Evolutionary conservation across 2,329 filamentous ascomycete species (phyloP).

Genomic region (Penicillium sp.): DNA sequence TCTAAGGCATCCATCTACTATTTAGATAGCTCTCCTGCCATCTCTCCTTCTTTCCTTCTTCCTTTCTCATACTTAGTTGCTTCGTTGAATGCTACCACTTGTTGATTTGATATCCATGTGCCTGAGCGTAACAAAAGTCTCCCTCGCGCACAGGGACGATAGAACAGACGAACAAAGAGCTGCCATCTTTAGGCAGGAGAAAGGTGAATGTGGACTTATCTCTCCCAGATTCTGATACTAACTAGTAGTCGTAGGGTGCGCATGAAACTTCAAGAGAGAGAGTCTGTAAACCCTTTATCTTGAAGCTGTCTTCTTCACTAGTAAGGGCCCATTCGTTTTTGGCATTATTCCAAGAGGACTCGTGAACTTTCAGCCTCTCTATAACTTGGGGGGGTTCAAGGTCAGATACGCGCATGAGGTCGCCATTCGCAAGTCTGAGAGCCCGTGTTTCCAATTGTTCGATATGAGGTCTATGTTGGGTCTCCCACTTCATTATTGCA

Average conservation of each 20-base stretch:
- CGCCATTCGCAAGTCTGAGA: neutral
- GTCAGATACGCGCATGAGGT: neutral
- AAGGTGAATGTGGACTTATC: conserved; percentile 3
- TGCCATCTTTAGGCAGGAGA: neutral
- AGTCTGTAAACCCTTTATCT: neutral
- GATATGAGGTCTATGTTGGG: conserved; percentile 12
- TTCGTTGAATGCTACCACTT: too few species aligned
- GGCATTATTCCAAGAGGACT: conserved; percentile 13
- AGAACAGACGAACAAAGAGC: neutral
- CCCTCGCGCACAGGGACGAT: conserved; percentile 1
- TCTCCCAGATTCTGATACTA: neutral
- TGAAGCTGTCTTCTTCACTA: conserved; percentile 1
- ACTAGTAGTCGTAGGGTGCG: neutral
- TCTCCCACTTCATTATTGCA: conserved; percentile 15
- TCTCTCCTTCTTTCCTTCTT: too few species aligned
- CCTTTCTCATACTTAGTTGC: too few species aligned
- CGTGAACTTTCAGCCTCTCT: conserved; percentile 8
- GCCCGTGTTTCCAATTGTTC: conserved; percentile 20
- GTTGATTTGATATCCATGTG: too few species aligned
- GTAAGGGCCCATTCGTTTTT: conserved; percentile 9
- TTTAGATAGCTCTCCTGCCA: too few species aligned
- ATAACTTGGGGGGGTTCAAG: conserved; percentile 7
- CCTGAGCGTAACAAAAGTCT: too few species aligned
- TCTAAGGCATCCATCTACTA: too few species aligned
- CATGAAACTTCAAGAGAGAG: neutral